Base-by-base conservation (phyloP, 2,329 filamentous ascomycete species). In the Neoarthrinium moseri region DNA sequence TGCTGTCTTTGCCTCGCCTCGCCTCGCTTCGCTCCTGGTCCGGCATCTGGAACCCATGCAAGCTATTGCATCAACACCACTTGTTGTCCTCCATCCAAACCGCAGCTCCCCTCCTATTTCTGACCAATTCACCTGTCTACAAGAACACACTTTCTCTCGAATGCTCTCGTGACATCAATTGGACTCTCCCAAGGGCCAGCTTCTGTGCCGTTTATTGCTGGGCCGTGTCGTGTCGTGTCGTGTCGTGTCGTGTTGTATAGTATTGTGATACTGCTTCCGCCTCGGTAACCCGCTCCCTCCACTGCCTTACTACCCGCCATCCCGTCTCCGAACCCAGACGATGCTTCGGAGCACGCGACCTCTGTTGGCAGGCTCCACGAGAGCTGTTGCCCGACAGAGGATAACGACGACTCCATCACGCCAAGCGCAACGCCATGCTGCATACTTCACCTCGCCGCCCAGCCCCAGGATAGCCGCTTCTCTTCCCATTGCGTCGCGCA, bases 291-390 rank as follows among this genome's bases (percentile, higher is more conserved):
- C n/a, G n/a, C n/a, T n/a, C n/a, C n/a, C n/a, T n/a, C n/a, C n/a
- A n/a, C 8, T n/a, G 26, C 26, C 8, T n/a, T 29, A 8, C n/a
- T 29, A 7, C 8, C 8, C 26, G 26, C 26, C 26, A 29, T 29
- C n/a, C 26, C n/a, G 26, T 29, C 26, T n/a, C 8, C 26, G 26
- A 29, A 29, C 26, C n/a, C 26, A 29, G n/a, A 21, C n/a, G 17
- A 65, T 65, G 62, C 40, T 65, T 20, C 59, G 59, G 36, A 54
- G 48, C 50, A 49, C 56, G 37, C 55, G 56, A 49, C 49, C 48
- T 36, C 34, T 60, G 12, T 41, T 59, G 20, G 27, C 51, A 39
- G 51, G 49, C 47, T 54, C 59, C 7, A 49, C 54, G 21, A 55
- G 51, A 51, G 50, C 46, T 13, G 30, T 51, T 32, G 30, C 47